Evolutionary conservation across 2,329 filamentous ascomycete species (phyloP).

Genomic region (Aspergillus brasiliensis): DNA sequence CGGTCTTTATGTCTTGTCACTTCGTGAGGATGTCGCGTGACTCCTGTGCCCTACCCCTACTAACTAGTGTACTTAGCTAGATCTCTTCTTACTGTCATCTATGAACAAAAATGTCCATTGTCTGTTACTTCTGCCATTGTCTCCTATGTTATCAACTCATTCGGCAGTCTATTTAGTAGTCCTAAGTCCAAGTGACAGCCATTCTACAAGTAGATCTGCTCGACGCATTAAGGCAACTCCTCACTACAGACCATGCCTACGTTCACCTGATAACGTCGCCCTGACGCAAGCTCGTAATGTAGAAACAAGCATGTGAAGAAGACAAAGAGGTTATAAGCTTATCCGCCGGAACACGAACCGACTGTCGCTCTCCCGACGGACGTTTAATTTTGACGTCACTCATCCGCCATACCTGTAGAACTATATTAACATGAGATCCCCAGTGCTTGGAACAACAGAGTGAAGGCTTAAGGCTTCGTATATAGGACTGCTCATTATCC

Average conservation of each 20-base stretch:
- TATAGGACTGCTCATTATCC: no score
- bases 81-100: no score
- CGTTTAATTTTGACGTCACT: conserved; percentile 3
- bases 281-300: background rate
- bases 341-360: conserved; percentile 1
- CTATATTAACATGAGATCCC: background rate
- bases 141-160: no score
- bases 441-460: background rate
- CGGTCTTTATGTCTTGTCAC: background rate
- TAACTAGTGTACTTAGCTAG: background rate
- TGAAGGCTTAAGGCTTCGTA: no score
- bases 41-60: background rate
- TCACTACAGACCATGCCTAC: background rate
- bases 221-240: no score
- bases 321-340: background rate
- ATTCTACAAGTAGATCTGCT: no score
- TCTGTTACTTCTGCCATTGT: no score
- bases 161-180: no score
- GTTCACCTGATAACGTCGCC: background rate
- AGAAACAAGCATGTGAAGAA: background rate
- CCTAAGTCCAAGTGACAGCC: no score
- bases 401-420: background rate
- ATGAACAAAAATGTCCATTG: no score
- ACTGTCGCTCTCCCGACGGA: background rate
- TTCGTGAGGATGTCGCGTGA: background rate